Evolutionary conservation across 179 eudicot genomes (phyloP).

Genomic region (Heliamphora pulchella): DNA sequence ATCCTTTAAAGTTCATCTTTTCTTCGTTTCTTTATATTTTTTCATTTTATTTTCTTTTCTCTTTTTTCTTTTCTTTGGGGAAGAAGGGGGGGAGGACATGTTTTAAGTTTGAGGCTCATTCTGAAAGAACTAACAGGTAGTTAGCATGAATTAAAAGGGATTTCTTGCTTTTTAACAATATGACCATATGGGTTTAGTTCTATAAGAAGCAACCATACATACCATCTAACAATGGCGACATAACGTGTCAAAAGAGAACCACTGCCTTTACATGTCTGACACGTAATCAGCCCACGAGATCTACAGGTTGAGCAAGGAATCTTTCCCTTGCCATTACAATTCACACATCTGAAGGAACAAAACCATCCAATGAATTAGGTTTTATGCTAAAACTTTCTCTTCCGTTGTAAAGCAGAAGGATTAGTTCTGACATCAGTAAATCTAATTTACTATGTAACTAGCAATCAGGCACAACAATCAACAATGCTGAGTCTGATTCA

Average conservation of each 20-base stretch:
- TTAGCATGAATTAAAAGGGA: not conserved
- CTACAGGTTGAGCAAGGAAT: slow-evolving; percentile 77
- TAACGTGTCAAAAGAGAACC: slow-evolving; percentile 67
- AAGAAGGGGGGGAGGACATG: too few relatives aligned
- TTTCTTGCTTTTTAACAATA: not conserved
- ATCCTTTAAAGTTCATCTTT: too few relatives aligned
- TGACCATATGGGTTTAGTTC: not conserved
- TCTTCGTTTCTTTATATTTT: too few relatives aligned
- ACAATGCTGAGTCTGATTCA: not conserved
- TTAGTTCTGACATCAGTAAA: not conserved
- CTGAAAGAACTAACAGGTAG: not conserved
- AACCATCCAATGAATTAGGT: slow-evolving; percentile 7
- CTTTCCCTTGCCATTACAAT: slow-evolving; percentile 77
- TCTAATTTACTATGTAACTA: not conserved
- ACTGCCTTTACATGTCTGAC: slow-evolving; percentile 61
- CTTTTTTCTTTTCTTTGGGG: too few relatives aligned
- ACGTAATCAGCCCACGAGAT: slow-evolving; percentile 77
- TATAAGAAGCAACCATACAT: slow-evolving; percentile 21
- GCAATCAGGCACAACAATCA: slow-evolving; percentile 11
- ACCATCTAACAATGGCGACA: slow-evolving; percentile 77
- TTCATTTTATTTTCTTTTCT: too few relatives aligned
- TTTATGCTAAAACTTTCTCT: not conserved
- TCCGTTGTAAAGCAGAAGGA: not conserved
- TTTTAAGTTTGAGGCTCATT: not conserved
- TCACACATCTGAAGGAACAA: slow-evolving; percentile 52